Evolutionary conservation across 176 grass and related monocot species (phyloP).

Genomic region (Guadua angustifolia): DNA sequence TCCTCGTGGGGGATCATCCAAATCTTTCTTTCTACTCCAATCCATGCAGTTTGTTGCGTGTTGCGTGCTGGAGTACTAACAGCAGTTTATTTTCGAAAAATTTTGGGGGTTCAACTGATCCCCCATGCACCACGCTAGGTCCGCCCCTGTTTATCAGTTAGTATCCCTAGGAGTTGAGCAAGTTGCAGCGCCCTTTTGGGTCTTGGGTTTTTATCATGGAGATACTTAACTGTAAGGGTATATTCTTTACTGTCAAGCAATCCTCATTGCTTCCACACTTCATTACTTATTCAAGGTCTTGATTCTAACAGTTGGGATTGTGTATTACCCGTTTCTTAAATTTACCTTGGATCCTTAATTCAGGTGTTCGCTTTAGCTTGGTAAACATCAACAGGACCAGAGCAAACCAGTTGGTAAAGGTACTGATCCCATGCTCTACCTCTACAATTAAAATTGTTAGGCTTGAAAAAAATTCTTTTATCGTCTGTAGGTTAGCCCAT

Average conservation of each 20-base stretch:
- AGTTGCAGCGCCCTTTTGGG: background rate
- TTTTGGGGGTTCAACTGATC: too few species aligned
- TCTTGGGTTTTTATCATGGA: slow-evolving; percentile 32
- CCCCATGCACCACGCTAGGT: too few species aligned
- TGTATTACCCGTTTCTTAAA: background rate
- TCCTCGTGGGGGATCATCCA: too few species aligned
- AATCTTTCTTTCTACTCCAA: too few species aligned
- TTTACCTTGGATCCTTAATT: slow-evolving; percentile 17
- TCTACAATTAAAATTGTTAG: slow-evolving; percentile 1
- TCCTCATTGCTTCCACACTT: background rate
- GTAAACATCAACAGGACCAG: background rate
- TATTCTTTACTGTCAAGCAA: background rate
- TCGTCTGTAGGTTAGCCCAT: background rate
- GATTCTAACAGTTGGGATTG: background rate
- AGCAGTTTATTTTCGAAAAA: too few species aligned
- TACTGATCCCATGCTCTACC: background rate
- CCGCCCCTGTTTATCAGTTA: background rate
- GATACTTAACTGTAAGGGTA: slow-evolving; percentile 40
- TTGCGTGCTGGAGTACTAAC: too few species aligned
- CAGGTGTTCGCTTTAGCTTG: slow-evolving; percentile 39
- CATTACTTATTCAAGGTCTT: background rate
- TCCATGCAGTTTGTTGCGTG: too few species aligned
- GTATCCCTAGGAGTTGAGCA: background rate
- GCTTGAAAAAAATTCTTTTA: background rate
- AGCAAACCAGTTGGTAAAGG: slow-evolving; percentile 28